Conservation (phyloP, 805 yeast genomes). For the Metschnikowia lachancei region DNA sequence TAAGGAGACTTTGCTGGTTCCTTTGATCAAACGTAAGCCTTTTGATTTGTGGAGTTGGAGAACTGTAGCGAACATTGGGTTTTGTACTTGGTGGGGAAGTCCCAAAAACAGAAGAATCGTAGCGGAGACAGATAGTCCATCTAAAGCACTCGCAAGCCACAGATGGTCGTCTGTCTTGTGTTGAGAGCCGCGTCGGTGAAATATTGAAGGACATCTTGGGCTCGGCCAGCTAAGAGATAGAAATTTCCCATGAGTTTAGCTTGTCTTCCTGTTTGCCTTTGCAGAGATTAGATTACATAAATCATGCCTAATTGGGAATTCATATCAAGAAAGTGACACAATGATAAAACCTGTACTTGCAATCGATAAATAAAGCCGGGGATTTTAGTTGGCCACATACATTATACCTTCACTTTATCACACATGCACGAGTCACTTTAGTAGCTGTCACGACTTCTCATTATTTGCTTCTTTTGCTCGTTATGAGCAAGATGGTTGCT, state of each 20-base stretch:
- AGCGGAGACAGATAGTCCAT: conserved; percentile 68
- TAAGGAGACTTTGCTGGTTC: conserved; percentile 51
- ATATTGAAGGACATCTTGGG: conserved; percentile 64
- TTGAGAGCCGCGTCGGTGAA: conserved; percentile 70
- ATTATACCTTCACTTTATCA: too few species aligned
- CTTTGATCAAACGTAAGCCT: conserved; percentile 19
- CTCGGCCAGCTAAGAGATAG: conserved; percentile 75
- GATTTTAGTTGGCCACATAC: too few species aligned
- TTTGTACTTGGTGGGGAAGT: conserved; percentile 49
- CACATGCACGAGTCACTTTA: not conserved
- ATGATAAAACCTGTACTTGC: conserved; percentile 1
- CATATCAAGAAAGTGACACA: too few species aligned
- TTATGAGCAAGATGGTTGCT: conserved; percentile 20
- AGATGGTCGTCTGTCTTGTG: conserved; percentile 66
- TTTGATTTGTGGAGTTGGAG: conserved; percentile 33
- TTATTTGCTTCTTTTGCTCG: conserved; percentile 14
- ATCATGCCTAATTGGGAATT: too few species aligned
- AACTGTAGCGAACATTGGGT: conserved; percentile 31
- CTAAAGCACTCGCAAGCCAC: conserved; percentile 89
- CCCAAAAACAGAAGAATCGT: conserved; percentile 58
- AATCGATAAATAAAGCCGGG: not conserved
- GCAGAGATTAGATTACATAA: too few species aligned
- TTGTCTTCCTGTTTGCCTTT: conserved; percentile 67
- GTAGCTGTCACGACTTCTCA: conserved; percentile 15
- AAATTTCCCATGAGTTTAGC: conserved; percentile 73